Evolutionary conservation across 1,284 basidiomycete genomes (phyloP), one percentile per base, ranked within the genome.

Genomic region (Tylopilus sp.): DNA sequence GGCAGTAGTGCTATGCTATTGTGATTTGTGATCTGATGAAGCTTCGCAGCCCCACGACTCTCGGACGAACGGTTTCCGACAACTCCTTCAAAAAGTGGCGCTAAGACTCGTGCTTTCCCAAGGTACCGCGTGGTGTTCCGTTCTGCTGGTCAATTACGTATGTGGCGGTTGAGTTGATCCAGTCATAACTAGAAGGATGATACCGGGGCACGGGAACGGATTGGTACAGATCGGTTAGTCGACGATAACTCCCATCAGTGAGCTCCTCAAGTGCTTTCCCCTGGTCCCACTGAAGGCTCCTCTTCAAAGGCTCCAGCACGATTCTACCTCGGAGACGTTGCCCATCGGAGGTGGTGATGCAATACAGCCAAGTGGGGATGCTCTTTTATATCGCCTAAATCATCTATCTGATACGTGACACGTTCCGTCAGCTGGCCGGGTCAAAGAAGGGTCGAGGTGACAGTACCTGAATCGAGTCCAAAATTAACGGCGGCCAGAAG

Each of bases 361-460:
- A 65, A 65, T 59, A 52, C 57, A 49, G 44, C 63, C 59, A 60
- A 62, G 53, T 25, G 52, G 54, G 55, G 59, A 54, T 57, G 49
- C 37, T 41, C 23, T 30, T 18, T 46, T 49, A 44, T 30, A 44
- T 45, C 36, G 26, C 48, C 39, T 46, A 45, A 43, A 29, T 21
- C 19, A 36, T 39, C 54, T 45, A 48, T 57, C 49, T 40, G 21
- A 41, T 46, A 25, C 11, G 44, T 48, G 48, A 44, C 19, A n/a
- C 35, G 29, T 53, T 31, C 19, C 34, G 40, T 48, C 36, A 39
- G 18, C 42, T 38, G 33, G 25, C 44, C 52, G 49, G 47, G 56
- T 49, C 44, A 40, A 43, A 42, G 40, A 58, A 62, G 60, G 55
- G 33, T 59, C 59, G 41, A 43, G 21, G 11, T 44, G 46, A 46